These are phyloP conservation scores for Aeminium ludgeri DNA, from an alignment of 495 filamentous ascomycete genomes.

Conservation along the genomic window DNA sequence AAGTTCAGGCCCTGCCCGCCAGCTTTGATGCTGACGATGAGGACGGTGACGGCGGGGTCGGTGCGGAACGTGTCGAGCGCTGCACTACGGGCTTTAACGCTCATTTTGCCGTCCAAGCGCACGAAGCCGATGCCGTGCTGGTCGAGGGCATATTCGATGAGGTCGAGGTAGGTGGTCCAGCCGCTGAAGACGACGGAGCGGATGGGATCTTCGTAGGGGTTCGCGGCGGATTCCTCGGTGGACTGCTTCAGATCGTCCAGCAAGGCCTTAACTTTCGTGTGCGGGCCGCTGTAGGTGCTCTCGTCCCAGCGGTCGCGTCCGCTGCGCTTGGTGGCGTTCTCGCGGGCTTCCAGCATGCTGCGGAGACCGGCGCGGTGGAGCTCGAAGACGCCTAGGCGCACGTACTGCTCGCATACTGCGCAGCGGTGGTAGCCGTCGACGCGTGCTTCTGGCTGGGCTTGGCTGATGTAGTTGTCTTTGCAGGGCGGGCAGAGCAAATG, in stretches of 20 bases:
- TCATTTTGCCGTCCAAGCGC: constrained; percentile 84
- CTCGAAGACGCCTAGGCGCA: constrained; percentile 41
- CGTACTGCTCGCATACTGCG: constrained; percentile 44
- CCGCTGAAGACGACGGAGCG: constrained; percentile 82
- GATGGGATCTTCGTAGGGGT: constrained; percentile 43
- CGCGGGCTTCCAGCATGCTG: constrained; percentile 34
- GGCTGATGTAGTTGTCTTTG: constrained; percentile 34
- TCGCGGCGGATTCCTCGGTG: constrained; percentile 39
- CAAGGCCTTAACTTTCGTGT: constrained; percentile 77
- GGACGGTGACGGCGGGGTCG: constrained; percentile 53
- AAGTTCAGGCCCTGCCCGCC: constrained; percentile 88
- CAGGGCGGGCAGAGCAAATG: constrained; percentile 67
- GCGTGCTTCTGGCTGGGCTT: constrained; percentile 23
- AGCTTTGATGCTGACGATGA: constrained; percentile 81
- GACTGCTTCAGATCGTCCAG: constrained; percentile 46
- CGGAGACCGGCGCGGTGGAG: constrained; percentile 50
- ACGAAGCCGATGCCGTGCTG: constrained; percentile 47
- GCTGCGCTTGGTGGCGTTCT: constrained; percentile 40
- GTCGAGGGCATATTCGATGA: constrained; percentile 73
- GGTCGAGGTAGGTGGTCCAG: constrained; percentile 87
- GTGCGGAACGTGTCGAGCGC: constrained; percentile 63
- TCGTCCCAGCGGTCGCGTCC: constrained; percentile 25
- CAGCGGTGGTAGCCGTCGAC: constrained; percentile 36
- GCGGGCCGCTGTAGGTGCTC: constrained; percentile 53
- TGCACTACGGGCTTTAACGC: constrained; percentile 45